Base-by-base conservation (phyloP, 441 rosid species). In the Aleurites moluccanus region DNA sequence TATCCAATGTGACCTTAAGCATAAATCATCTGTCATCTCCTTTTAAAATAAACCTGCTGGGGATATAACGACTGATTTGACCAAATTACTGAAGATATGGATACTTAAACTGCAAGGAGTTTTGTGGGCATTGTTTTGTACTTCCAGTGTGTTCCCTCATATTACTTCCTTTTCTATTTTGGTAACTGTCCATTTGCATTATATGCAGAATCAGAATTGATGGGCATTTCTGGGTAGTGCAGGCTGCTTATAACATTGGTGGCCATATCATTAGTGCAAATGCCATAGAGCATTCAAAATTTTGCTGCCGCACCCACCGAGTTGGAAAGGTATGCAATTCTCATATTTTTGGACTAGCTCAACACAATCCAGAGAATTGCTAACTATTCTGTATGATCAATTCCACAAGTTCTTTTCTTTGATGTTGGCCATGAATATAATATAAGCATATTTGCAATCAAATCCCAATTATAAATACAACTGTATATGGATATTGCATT, bases 231-330 rank as follows among this genome's bases (percentile, higher is more conserved):
- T 81, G 77, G 82, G 49, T 90, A 84, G 91, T 86, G 89, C 97
- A 92, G 98, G 92, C 92, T 83, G 88, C 92, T 14, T 94, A 94
- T 79, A 94, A 92, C 85, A 87, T 94, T 11, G 94, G 94, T 45
- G 98, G 97, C 44, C 91, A 85, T 53, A 80, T 89, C 64, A 78
- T 92, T 67, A 92, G 91, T 62, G 97, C 97, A 80, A 91, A 87
- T 83, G 84, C 97, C 69, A 88, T 94, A 66, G 95, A 94, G 85
- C 90, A 89, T 80, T 90, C 92, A 10, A 85, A 92, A 81, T 86
- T 94, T 73, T 80, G 97, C 83, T 80, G 92, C 78, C 88, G 75
- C 11, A 80, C 95, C 76, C 92, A 89, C 64, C 83, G 97, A 64
- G 81, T 77, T 61, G 98, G 97, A 69, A 78, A 91, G 85, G 98